phyloP scores from a whole-genome alignment of 257 asterid genomes.

The Apocynum venetum region DNA sequence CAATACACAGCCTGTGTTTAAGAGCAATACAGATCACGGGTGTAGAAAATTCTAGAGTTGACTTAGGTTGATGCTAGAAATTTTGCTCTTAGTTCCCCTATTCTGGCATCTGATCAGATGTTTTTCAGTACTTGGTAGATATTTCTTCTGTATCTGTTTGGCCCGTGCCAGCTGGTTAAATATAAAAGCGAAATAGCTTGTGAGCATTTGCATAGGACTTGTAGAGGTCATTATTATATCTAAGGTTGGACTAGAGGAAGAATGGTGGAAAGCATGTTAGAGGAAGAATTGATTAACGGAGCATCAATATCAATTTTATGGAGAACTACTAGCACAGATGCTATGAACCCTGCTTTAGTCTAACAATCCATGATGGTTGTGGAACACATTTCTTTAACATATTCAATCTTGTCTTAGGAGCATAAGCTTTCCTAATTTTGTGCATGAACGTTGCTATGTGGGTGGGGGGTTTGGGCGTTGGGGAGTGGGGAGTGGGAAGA shows the following conservation, averaged over 20 bases:
- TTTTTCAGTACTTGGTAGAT: background rate
- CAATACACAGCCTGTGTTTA: background rate
- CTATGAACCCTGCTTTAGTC: background rate
- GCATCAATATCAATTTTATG: background rate
- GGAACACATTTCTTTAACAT: background rate
- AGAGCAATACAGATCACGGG: background rate
- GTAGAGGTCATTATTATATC: background rate
- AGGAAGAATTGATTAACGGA: background rate
- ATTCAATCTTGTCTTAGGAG: background rate
- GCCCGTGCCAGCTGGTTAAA: background rate
- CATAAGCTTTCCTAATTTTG: background rate
- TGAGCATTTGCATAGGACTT: background rate
- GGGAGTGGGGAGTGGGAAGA: background rate
- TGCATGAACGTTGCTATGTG: background rate
- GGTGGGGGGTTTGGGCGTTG: background rate
- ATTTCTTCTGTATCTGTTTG: slow-evolving; percentile 3
- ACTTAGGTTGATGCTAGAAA: background rate
- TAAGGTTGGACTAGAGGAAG: background rate
- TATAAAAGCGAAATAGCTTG: background rate
- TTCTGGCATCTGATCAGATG: background rate
- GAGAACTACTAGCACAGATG: background rate
- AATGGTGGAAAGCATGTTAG: background rate
- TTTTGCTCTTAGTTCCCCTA: background rate
- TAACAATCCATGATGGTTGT: background rate
- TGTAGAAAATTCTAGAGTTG: background rate